phyloP scores from a whole-genome alignment of 805 yeast species.

The Metschnikowia hibisci region DNA sequence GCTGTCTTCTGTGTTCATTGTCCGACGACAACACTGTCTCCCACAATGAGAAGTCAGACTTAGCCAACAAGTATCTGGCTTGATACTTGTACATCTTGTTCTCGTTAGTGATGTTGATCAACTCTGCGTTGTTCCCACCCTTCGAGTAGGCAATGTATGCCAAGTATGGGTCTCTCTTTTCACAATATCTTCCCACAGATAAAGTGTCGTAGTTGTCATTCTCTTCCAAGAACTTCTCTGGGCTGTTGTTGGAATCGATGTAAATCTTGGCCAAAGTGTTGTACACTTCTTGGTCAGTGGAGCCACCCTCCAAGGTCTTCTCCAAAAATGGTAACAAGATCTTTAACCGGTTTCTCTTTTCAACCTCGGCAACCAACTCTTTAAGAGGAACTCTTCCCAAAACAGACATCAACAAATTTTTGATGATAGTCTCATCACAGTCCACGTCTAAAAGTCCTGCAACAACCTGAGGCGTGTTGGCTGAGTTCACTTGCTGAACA shows the following conservation, averaged over 20 bases:
- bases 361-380: slow-evolving; percentile 89
- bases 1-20: slow-evolving; percentile 82
- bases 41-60: slow-evolving; percentile 89
- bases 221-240: slow-evolving; percentile 93
- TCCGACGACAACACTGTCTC: slow-evolving; percentile 67
- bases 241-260: slow-evolving; percentile 95
- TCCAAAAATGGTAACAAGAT: slow-evolving; percentile 90
- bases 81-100: slow-evolving; percentile 98
- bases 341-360: slow-evolving; percentile 91
- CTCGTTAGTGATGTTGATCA: slow-evolving; percentile 89
- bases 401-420: slow-evolving; percentile 75
- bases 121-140: slow-evolving; percentile 87
- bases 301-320: slow-evolving; percentile 76
- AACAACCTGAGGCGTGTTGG: slow-evolving; percentile 92
- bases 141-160: slow-evolving; percentile 97
- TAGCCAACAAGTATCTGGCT: slow-evolving; percentile 88
- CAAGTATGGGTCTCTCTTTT: slow-evolving; percentile 96
- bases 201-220: slow-evolving; percentile 87
- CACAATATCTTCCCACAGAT: slow-evolving; percentile 97
- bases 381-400: slow-evolving; percentile 92
- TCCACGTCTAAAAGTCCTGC: slow-evolving; percentile 97
- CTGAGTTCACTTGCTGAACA: slow-evolving; percentile 95
- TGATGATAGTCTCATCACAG: slow-evolving; percentile 87
- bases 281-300: slow-evolving; percentile 85
- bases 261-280: slow-evolving; percentile 96